phyloP scores from a whole-genome alignment of 1,139 yeast genomes.

The Scheffersomyces titani region DNA sequence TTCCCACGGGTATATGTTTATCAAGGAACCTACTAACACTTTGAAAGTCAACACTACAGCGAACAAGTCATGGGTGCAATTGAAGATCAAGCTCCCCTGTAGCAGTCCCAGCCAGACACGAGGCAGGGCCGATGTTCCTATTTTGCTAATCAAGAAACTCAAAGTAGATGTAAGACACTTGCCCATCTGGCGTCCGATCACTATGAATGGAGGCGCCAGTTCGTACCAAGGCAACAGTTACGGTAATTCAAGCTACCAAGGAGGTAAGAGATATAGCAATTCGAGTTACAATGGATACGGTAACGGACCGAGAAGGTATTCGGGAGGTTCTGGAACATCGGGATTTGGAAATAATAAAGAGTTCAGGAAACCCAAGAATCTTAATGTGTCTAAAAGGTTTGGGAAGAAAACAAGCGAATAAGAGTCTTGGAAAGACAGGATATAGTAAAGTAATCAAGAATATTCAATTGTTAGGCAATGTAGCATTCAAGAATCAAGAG shows the following conservation, averaged over 20 bases:
- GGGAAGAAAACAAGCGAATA: constrained; percentile 7
- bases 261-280: not conserved
- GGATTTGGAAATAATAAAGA: constrained; percentile 6
- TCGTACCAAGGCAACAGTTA: constrained; percentile 3
- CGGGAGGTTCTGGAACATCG: constrained; percentile 1
- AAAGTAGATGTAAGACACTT: constrained; percentile 30
- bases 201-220: constrained; percentile 12
- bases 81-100: constrained; percentile 23
- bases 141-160: constrained; percentile 15
- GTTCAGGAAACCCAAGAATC: constrained; percentile 4
- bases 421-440: not conserved
- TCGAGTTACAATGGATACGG: constrained; percentile 4
- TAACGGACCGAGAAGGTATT: constrained; percentile 3
- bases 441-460: not conserved
- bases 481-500: not conserved
- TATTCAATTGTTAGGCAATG: not conserved
- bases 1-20: constrained; percentile 39
- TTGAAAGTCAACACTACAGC: constrained; percentile 29
- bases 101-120: not conserved
- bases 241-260: constrained; percentile 1
- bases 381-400: constrained; percentile 14
- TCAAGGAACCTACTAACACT: constrained; percentile 32
- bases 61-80: constrained; percentile 30
- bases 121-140: constrained; percentile 1
- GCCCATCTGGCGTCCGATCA: constrained; percentile 33